Conservation (phyloP, 2,329 filamentous ascomycete genomes). For the Chaetomiaceae sp. region DNA sequence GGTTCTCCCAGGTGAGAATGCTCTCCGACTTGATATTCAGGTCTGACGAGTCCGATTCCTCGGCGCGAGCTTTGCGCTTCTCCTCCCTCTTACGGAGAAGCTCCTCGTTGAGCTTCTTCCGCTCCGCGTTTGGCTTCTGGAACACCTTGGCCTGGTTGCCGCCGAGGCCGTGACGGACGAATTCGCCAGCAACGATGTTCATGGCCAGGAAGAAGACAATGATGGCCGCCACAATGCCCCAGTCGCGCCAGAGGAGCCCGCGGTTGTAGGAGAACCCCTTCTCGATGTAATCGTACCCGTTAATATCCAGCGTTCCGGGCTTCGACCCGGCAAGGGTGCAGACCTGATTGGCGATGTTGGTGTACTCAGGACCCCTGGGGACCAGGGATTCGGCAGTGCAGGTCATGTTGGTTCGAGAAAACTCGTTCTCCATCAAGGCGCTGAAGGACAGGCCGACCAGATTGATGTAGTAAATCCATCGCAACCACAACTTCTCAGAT, state of each 20-base stretch:
- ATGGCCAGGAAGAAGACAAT: conserved; percentile 68
- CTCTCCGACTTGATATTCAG: conserved; percentile 54
- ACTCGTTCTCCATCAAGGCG: conserved; percentile 82
- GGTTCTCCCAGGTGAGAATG: conserved; percentile 78
- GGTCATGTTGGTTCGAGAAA: conserved; percentile 59
- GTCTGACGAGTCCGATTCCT: conserved; percentile 41
- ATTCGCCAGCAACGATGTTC: conserved; percentile 73
- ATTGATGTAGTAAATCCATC: conserved; percentile 77
- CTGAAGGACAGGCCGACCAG: conserved; percentile 69
- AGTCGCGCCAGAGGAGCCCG: conserved; percentile 72
- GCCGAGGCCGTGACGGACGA: conserved; percentile 70
- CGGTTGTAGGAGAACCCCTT: conserved; percentile 61
- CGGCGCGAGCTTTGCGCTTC: conserved; percentile 41
- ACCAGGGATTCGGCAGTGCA: conserved; percentile 65
- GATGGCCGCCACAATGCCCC: conserved; percentile 70
- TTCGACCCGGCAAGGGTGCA: conserved; percentile 72
- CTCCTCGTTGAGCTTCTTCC: conserved; percentile 57
- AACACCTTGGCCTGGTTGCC: conserved; percentile 78
- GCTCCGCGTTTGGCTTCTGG: conserved; percentile 61
- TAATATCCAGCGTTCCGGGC: conserved; percentile 57
- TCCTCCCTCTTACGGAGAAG: conserved; percentile 54
- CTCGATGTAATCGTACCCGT: conserved; percentile 63
- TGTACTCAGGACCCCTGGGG: conserved; percentile 64
- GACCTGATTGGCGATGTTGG: conserved; percentile 66
- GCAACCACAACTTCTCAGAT: conserved; percentile 66